Evolutionary conservation across 2,329 filamentous ascomycete species (phyloP).

Genomic region (Proliferodiscus dingleyae): DNA sequence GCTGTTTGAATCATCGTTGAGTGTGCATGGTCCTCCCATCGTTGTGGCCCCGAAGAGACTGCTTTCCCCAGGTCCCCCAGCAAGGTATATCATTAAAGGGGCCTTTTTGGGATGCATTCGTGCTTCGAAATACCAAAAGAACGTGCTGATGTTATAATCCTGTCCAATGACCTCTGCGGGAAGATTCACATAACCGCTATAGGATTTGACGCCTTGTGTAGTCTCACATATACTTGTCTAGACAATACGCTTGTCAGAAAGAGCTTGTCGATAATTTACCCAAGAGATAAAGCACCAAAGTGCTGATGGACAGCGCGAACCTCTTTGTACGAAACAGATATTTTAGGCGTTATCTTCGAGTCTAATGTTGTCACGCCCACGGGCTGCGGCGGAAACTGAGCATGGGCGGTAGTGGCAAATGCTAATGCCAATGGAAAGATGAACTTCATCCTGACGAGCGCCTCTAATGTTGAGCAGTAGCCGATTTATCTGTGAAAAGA

Average conservation of each 20-base stretch:
- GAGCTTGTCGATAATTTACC: neutral
- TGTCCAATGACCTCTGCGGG: constrained; percentile 1
- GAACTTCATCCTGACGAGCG: too few species aligned
- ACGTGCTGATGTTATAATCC: constrained; percentile 15
- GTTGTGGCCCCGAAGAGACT: constrained; percentile 56
- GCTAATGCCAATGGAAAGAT: too few species aligned
- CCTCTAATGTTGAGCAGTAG: too few species aligned
- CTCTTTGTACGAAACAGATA: constrained; percentile 38
- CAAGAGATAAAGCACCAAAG: too few species aligned
- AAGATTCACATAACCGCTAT: constrained; percentile 15
- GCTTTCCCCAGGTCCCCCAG: constrained; percentile 58
- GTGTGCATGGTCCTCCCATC: constrained; percentile 46
- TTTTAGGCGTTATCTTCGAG: constrained; percentile 33
- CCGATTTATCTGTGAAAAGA: too few species aligned
- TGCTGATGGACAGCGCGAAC: too few species aligned
- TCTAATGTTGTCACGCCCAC: constrained; percentile 33
- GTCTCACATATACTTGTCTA: constrained; percentile 11
- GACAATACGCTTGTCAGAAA: neutral
- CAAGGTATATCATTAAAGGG: constrained; percentile 56
- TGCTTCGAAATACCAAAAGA: constrained; percentile 41
- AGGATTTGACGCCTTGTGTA: constrained; percentile 9
- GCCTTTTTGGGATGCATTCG: constrained; percentile 40
- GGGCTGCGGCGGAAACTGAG: constrained; percentile 35
- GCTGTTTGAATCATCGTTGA: constrained; percentile 36
- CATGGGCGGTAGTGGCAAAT: too few species aligned